Conservation (phyloP, 73 alveolate species). For the Halteria grandinella region DNA sequence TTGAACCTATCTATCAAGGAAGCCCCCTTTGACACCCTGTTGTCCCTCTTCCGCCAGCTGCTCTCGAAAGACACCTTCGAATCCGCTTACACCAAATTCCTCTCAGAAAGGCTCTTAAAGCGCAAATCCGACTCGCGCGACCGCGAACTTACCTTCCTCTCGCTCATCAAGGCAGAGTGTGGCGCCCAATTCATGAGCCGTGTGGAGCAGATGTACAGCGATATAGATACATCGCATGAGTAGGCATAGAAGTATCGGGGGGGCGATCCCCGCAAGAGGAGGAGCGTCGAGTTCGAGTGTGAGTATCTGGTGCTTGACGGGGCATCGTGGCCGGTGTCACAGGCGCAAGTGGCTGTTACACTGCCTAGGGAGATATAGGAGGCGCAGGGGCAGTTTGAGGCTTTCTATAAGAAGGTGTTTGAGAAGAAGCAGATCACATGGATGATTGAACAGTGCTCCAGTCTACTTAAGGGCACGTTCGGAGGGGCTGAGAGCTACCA, state of each 20-base stretch:
- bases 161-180: constrained; percentile 37
- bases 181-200: constrained; percentile 14
- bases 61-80: constrained; percentile 29
- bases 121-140: constrained; percentile 47
- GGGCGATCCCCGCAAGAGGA: not conserved
- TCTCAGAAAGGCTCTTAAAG: constrained; percentile 17
- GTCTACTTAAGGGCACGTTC: constrained; percentile 20
- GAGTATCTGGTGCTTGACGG: constrained; percentile 4
- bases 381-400: not conserved
- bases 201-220: constrained; percentile 27
- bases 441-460: constrained; percentile 31
- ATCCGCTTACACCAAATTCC: constrained; percentile 9
- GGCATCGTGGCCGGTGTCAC: constrained; percentile 20
- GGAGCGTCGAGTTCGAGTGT: not conserved
- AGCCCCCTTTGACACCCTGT: not conserved
- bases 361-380: constrained; percentile 15
- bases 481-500: not conserved
- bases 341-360: not conserved
- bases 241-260: not conserved
- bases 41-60: constrained; percentile 18
- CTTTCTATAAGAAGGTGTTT: not conserved
- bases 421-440: constrained; percentile 8
- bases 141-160: constrained; percentile 11
- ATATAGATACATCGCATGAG: not conserved
- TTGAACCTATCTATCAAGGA: not conserved